phyloP scores from a whole-genome alignment of 495 filamentous ascomycete species.

The Achaetomiella virescens region DNA sequence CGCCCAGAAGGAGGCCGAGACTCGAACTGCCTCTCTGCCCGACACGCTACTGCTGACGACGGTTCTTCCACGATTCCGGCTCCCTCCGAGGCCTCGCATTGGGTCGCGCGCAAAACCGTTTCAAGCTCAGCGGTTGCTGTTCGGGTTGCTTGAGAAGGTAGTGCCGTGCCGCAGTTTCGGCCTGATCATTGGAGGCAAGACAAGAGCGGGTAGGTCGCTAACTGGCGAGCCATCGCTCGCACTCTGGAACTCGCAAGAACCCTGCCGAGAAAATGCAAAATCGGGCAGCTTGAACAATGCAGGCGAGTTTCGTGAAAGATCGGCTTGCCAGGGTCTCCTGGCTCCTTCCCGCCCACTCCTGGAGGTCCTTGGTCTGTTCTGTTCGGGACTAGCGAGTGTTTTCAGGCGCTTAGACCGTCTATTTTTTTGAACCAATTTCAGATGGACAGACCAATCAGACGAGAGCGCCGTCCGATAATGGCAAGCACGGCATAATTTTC shows the following conservation, averaged over 20 bases:
- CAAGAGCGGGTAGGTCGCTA: constrained; percentile 7
- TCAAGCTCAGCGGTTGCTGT: not conserved
- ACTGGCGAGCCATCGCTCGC: not conserved
- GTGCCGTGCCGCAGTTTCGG: not conserved
- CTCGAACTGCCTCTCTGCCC: not conserved
- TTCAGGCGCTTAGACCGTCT: constrained; percentile 31
- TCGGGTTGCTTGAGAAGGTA: not conserved
- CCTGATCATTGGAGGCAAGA: constrained; percentile 7
- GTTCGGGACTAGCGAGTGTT: constrained; percentile 21
- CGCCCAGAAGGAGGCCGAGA: not conserved
- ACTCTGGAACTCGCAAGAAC: not conserved
- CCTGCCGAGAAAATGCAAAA: not conserved
- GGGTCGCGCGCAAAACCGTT: not conserved
- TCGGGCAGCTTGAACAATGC: not conserved
- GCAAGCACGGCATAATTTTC: constrained; percentile 30
- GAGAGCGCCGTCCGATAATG: constrained; percentile 9
- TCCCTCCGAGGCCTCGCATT: constrained; percentile 11
- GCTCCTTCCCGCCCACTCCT: constrained; percentile 10
- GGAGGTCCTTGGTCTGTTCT: not conserved
- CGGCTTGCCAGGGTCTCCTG: constrained; percentile 10
- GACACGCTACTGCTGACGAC: not conserved
- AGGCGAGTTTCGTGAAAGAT: not conserved
- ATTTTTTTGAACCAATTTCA: constrained; percentile 17
- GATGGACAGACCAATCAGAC: constrained; percentile 21
- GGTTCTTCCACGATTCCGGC: not conserved